Base-by-base conservation (phyloP, 768 basidiomycete genomes). In the Coprinopsis marcescibilis region DNA sequence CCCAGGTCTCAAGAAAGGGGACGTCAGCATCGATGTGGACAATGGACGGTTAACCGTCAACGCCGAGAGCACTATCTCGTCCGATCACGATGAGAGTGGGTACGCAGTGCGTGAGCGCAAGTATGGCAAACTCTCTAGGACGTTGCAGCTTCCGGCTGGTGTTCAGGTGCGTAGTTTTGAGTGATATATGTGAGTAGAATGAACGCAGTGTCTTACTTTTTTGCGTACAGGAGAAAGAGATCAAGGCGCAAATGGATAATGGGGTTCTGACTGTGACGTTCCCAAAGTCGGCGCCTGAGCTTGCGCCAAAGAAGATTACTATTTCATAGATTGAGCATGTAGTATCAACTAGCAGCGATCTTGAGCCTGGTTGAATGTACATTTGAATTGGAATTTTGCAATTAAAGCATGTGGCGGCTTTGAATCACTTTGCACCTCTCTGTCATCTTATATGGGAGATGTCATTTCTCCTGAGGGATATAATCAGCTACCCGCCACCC, bases 31-130 rank as follows among this genome's bases (percentile, higher is more conserved):
- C 51, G 78, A 81, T 45, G 54, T 78, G 7, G 67, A 72, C 48
- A 67, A 73, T 49, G 70, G 72, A 50, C 61, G 68, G 2, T 70
- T 83, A 42, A 73, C 59, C 39, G 56, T 83, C 39, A 72, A 77
- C 2, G 80, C 76, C 11, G 73, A 82, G 61, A 62, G 53, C n/a
- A 66, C 60, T 34, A 37, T 55, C 33, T 55, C 59, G 4, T 42
- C 58, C 11, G 52, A 71, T 20, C 62, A 60, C 24, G 62, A 73
- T 3, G 65, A 65, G 19, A 55, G 53, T 4, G 65, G 64, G 10
- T 29, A 24, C n/a, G 59, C 66, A 6, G 60, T 75, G 36, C 63
- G 64, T 37, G 77, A 80, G 58, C 65, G 77, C 36, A 66, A 64
- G 49, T 70, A 57, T 45, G 75, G 73, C 13, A 55, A 54, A 26